These are phyloP conservation scores for Tremellales sp. DNA, from an alignment of 1,284 basidiomycete species.

Conservation along the genomic window DNA sequence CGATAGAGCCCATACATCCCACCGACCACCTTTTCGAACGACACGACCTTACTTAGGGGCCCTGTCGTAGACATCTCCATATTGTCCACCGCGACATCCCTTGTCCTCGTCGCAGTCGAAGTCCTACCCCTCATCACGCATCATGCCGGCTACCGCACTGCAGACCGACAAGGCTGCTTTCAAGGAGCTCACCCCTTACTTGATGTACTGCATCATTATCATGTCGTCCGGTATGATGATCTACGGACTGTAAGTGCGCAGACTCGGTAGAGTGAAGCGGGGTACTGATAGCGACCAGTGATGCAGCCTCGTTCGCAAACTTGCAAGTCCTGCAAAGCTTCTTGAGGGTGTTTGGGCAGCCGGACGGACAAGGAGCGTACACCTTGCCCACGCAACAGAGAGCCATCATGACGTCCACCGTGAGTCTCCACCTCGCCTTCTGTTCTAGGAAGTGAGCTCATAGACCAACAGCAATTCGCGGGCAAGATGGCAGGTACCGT, in stretches of 20 bases:
- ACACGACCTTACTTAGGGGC: no score
- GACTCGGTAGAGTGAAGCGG: not conserved
- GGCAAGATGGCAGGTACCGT: conserved; percentile 12
- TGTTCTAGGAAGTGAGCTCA: no score
- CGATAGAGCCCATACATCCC: no score
- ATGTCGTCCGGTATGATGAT: not conserved
- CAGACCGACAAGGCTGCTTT: not conserved
- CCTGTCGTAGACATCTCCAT: no score
- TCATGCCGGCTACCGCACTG: no score
- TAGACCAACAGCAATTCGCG: not conserved
- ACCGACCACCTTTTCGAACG: no score
- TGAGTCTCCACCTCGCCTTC: no score
- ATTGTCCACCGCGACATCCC: no score
- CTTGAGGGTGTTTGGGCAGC: not conserved
- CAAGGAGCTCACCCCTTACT: not conserved
- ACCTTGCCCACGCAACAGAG: not conserved
- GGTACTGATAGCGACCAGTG: not conserved
- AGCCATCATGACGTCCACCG: not conserved
- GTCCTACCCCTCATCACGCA: no score
- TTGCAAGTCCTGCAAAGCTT: not conserved
- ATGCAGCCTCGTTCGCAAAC: not conserved
- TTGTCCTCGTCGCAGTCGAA: no score
- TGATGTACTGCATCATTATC: not conserved
- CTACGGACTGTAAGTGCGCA: not conserved
- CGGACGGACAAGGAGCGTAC: not conserved